Conservation (phyloP, 2,329 filamentous ascomycete species). For the Orbilia ellipsospora region DNA sequence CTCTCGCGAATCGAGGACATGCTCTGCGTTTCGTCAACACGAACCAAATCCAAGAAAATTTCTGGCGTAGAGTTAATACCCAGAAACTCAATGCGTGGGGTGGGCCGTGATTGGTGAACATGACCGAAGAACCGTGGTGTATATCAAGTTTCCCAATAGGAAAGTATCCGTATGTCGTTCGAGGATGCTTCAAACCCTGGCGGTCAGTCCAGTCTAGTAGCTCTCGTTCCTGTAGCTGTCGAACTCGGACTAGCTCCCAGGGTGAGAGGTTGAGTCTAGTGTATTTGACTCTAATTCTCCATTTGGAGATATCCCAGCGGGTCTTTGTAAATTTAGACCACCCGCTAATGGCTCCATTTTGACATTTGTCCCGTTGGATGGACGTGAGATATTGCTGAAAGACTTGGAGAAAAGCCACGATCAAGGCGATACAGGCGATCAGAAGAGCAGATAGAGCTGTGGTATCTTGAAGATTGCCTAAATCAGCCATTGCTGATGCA, state of each 20-base stretch:
- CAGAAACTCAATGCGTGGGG: too few relatives aligned
- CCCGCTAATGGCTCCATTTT: conserved; percentile 15
- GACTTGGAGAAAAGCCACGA: conserved; percentile 6
- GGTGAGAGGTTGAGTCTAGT: too few relatives aligned
- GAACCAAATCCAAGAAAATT: conserved; percentile 23
- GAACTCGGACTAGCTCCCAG: not conserved
- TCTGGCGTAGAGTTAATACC: not conserved
- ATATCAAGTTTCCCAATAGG: conserved; percentile 16
- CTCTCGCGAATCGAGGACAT: conserved; percentile 19
- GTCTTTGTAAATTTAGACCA: conserved; percentile 13
- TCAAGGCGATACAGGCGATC: not conserved
- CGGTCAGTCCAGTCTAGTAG: conserved; percentile 18
- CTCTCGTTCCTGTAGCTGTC: conserved; percentile 14
- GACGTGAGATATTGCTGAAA: conserved; percentile 19
- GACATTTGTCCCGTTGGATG: conserved; percentile 23
- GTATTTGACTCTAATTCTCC: too few relatives aligned
- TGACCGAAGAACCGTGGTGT: conserved; percentile 8
- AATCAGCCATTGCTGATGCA: not conserved
- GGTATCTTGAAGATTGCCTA: not conserved
- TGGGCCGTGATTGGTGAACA: not conserved
- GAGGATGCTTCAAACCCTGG: not conserved
- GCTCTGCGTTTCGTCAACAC: not conserved
- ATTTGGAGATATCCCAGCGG: too few relatives aligned
- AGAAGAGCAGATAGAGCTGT: not conserved
- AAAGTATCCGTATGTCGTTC: conserved; percentile 14